Evolutionary conservation across 148 eudicot species (phyloP), one percentile per base, ranked within the genome.

Genomic region (Arctostaphylos glauca): DNA sequence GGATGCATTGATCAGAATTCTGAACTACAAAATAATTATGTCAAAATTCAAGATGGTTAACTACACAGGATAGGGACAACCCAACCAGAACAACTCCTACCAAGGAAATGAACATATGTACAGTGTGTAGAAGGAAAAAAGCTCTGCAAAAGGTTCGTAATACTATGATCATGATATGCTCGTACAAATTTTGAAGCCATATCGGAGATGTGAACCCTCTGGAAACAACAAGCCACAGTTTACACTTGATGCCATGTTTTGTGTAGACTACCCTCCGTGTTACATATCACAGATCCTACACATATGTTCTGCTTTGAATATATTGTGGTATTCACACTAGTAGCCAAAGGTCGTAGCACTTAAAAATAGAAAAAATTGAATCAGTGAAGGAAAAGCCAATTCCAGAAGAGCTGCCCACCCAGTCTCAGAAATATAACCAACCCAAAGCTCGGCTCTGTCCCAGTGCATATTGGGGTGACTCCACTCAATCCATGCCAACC

Each of bases 361-460:
- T 48, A 60, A 21, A 79, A 19, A 23, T 48, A 21, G 74, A 64
- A 9, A 64, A 68, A 14, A 62, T 47, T 13, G 54, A 25, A 64
- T 31, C 10, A 76, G 16, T 48, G 9, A 5, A 21, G 18, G 77
- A 74, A 52, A 50, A 74, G 48, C 4, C 72, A 47, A 75, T 75
- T 16, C 31, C 10, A 64, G 7, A 43, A 58, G 48, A 68, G 25
- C 84, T 83, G n/a, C 67, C 9, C 67, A 95, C 98, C 97, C 97
- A 38, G 84, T 86, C 81, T 90, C 92, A 81, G 94, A 91, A 76
- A 92, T 89, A 86, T 90, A 92, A 80, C 98, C 98, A 81, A 95
- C 98, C 98, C 98, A 95, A 80, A 95, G 97, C 84, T 91, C 89
- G 72, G 98, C 91, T 86, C 82, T 92, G 79, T 95, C 98, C 98